Conservation (phyloP, 768 basidiomycete species). For the Collybiopsis luxurians region DNA sequence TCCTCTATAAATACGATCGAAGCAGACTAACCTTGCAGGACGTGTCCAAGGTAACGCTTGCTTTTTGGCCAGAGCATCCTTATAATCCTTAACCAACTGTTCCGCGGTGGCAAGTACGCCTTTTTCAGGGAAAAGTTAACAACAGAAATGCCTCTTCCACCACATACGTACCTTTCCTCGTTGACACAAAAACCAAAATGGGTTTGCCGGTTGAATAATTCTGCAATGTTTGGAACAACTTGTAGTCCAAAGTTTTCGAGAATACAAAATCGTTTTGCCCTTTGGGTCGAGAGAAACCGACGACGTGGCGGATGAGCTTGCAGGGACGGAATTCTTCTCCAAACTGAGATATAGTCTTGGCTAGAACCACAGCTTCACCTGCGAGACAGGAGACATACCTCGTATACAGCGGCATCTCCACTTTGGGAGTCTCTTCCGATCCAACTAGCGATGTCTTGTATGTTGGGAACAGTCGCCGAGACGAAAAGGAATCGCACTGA, state of each 20-base stretch:
- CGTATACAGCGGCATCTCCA: constrained; percentile 60
- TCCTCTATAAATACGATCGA: no score
- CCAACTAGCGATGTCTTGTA: constrained; percentile 88
- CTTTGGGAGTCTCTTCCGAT: constrained; percentile 46
- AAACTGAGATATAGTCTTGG: constrained; percentile 51
- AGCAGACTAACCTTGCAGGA: constrained; percentile 45
- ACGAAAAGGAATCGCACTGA: constrained; percentile 82
- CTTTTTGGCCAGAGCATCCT: constrained; percentile 48
- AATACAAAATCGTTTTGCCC: constrained; percentile 81
- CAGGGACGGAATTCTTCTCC: constrained; percentile 92
- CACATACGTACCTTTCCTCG: constrained; percentile 65
- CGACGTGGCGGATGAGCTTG: constrained; percentile 68
- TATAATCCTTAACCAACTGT: constrained; percentile 70
- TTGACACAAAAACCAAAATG: constrained; percentile 84
- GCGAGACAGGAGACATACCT: constrained; percentile 39
- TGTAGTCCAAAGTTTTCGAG: constrained; percentile 64
- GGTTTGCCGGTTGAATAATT: constrained; percentile 78
- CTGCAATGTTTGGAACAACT: constrained; percentile 70
- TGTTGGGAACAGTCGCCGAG: constrained; percentile 94
- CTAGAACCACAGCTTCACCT: not conserved
- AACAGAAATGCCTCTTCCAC: not conserved
- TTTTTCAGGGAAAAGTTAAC: constrained; percentile 17
- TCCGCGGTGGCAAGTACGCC: constrained; percentile 71
- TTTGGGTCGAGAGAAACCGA: constrained; percentile 61
- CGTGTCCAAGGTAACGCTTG: constrained; percentile 66